These are phyloP conservation scores for Saccharomycopsis synnaedendra DNA, from an alignment of 805 yeast species.

Conservation along the genomic window DNA sequence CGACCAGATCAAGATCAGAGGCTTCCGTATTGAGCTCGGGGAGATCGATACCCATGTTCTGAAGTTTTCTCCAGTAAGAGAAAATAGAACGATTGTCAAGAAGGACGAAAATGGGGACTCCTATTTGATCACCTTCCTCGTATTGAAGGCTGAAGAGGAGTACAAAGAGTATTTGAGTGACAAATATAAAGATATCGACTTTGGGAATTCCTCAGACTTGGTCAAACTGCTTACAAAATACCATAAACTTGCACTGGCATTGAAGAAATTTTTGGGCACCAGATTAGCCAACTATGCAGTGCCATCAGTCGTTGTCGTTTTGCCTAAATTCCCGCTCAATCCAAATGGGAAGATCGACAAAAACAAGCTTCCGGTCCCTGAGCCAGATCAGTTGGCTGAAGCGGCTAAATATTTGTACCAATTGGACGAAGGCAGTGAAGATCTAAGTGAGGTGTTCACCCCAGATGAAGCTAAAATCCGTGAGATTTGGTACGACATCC, in stretches of 20 bases:
- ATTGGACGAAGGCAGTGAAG: slow-evolving; percentile 22
- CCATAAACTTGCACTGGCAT: slow-evolving; percentile 65
- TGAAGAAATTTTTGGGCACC: slow-evolving; percentile 73
- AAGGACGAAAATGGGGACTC: slow-evolving; percentile 92
- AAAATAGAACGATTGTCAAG: slow-evolving; percentile 83
- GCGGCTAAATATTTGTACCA: slow-evolving; percentile 44
- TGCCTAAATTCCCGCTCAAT: slow-evolving; percentile 78
- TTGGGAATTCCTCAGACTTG: slow-evolving; percentile 7
- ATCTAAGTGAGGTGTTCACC: slow-evolving; percentile 43
- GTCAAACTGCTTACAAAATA: slow-evolving; percentile 43
- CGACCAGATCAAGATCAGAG: slow-evolving; percentile 96
- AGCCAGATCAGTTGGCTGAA: slow-evolving; percentile 67
- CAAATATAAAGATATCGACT: slow-evolving; percentile 6
- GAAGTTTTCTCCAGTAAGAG: slow-evolving; percentile 86
- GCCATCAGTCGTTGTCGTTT: slow-evolving; percentile 84
- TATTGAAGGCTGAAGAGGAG: slow-evolving; percentile 54
- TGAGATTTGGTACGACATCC: slow-evolving; percentile 74
- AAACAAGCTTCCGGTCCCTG: slow-evolving; percentile 94
- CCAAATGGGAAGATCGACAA: slow-evolving; percentile 98
- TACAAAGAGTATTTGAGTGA: slow-evolving; percentile 18
- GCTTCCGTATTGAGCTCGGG: slow-evolving; percentile 96
- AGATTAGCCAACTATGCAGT: slow-evolving; percentile 89
- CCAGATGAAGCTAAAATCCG: slow-evolving; percentile 56
- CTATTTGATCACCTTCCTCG: slow-evolving; percentile 80
- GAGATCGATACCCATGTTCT: slow-evolving; percentile 97